These are phyloP conservation scores for Eucalyptus regnans DNA, from an alignment of 345 rosid species.

Conservation along the genomic window DNA sequence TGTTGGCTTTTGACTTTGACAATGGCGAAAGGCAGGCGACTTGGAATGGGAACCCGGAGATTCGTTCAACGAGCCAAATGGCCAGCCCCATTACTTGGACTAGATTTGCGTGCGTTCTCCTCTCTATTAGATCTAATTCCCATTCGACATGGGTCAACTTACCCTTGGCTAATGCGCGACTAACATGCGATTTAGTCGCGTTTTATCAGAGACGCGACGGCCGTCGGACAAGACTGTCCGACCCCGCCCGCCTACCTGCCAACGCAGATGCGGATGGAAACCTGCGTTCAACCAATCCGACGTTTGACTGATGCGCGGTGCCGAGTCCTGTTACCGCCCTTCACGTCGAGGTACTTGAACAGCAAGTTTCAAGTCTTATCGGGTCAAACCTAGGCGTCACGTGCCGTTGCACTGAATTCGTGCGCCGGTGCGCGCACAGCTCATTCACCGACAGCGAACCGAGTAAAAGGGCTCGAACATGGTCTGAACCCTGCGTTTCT, in stretches of 20 bases:
- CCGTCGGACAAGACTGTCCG: too few relatives aligned
- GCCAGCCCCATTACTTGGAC: not conserved
- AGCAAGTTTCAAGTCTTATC: not conserved
- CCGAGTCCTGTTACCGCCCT: not conserved
- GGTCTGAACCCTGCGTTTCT: not conserved
- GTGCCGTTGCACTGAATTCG: not conserved
- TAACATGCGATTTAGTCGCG: not conserved
- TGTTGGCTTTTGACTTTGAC: not conserved
- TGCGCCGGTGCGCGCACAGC: not conserved
- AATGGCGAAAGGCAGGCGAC: not conserved
- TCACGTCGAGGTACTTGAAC: not conserved
- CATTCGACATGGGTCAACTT: not conserved
- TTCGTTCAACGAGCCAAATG: not conserved
- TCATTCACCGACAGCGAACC: not conserved
- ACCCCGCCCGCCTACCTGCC: not conserved
- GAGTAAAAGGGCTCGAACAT: not conserved
- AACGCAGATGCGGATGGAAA: not conserved
- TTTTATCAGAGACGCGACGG: too few relatives aligned
- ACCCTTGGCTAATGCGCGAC: too few relatives aligned
- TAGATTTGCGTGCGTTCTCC: not conserved
- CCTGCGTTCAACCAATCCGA: not conserved
- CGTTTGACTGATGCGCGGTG: not conserved
- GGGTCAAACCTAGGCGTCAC: not conserved
- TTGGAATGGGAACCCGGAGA: not conserved
- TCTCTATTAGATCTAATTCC: not conserved